These are phyloP conservation scores for Coemansia guatemalensis DNA, from an alignment of 192 early-diverging fungal genomes.

Conservation along the genomic window DNA sequence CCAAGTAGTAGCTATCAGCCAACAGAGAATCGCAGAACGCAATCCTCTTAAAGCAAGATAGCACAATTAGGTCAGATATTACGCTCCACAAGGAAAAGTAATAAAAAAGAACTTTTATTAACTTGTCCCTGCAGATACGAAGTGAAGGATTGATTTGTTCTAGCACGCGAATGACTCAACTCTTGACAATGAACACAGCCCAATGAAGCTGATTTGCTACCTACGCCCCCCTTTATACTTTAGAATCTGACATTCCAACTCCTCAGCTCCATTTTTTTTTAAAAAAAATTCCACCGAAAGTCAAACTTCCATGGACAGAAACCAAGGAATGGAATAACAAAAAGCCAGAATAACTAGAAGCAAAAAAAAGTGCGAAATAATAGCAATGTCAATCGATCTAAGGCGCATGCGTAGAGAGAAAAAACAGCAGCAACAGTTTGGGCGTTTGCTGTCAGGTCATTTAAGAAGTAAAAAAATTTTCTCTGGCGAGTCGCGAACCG, in stretches of 20 bases:
- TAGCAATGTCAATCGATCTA: conserved; percentile 51
- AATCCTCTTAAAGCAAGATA: background rate
- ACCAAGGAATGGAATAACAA: background rate
- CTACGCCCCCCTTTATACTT: conserved; percentile 12
- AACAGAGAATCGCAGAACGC: conserved; percentile 7
- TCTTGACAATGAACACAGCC: conserved; percentile 52
- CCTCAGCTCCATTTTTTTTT: background rate
- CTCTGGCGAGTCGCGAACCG: background rate
- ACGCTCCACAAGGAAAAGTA: background rate
- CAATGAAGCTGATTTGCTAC: conserved; percentile 38
- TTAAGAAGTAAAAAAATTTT: conserved; percentile 6
- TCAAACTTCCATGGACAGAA: background rate
- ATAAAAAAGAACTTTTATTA: too few species aligned
- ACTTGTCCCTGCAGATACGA: background rate
- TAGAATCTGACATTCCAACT: background rate
- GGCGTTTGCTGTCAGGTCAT: background rate
- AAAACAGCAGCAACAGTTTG: conserved; percentile 14
- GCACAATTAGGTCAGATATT: background rate
- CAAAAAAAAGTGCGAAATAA: conserved; percentile 21
- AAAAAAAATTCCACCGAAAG: background rate
- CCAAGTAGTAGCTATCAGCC: background rate
- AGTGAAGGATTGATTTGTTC: conserved; percentile 19
- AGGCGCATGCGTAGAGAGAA: conserved; percentile 38
- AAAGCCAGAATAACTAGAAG: background rate
- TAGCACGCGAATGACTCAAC: conserved; percentile 56